A percentile compares a stretch with the other conserved stretches of the same genome.
Conservation (phyloP, 495 filamentous ascomycete genomes). For the Penicillium nucicola region DNA sequence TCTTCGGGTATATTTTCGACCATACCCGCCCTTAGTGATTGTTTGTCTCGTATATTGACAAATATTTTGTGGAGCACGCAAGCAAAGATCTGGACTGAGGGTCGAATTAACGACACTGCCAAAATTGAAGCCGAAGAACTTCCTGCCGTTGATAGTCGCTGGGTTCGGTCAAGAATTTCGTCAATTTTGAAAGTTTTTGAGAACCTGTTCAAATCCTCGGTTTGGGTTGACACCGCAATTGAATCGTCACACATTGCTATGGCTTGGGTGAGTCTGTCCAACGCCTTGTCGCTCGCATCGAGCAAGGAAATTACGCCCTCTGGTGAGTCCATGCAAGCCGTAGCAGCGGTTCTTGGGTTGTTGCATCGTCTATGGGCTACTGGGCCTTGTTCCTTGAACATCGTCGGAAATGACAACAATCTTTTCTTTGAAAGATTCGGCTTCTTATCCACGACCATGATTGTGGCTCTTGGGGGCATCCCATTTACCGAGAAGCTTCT, state of each 20-base stretch:
- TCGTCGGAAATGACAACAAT: constrained; percentile 22
- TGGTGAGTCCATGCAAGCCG: constrained; percentile 72
- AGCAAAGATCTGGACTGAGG: constrained; percentile 68
- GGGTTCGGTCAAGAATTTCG: constrained; percentile 70
- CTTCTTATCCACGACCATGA: constrained; percentile 57
- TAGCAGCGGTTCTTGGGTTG: constrained; percentile 65
- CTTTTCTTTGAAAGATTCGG: constrained; percentile 59
- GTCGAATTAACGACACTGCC: constrained; percentile 57
- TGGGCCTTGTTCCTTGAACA: constrained; percentile 38
- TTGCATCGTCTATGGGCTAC: constrained; percentile 65
- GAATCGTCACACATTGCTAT: constrained; percentile 41
- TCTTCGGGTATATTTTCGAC: constrained; percentile 33
- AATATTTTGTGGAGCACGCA: constrained; percentile 66
- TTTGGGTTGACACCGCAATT: constrained; percentile 48
- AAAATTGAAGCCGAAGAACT: constrained; percentile 66
- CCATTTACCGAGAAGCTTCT: constrained; percentile 77
- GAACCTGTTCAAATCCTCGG: constrained; percentile 55
- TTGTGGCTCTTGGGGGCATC: constrained; percentile 64
- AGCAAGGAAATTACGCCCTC: constrained; percentile 89
- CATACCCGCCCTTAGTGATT: constrained; percentile 34
- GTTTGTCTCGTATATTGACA: constrained; percentile 62
- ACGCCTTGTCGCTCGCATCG: constrained; percentile 70
- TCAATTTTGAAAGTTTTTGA: constrained; percentile 63
- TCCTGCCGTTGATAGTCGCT: constrained; percentile 75
- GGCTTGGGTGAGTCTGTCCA: constrained; percentile 69